These are phyloP conservation scores for Scheffersomyces titani DNA, from an alignment of 1,139 yeast species.

Conservation along the genomic window DNA sequence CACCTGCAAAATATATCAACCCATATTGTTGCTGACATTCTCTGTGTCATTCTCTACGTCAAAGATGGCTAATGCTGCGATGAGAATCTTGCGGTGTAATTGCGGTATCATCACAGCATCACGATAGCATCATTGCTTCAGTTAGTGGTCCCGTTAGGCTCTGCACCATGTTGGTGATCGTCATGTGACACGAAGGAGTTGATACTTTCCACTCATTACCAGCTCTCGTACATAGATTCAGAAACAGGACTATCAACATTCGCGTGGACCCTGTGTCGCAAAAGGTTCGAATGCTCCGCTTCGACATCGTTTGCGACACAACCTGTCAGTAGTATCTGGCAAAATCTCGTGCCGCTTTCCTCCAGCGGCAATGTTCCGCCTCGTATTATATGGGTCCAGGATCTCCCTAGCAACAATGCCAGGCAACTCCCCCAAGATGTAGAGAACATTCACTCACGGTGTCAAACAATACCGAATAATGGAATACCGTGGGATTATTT, in stretches of 20 bases:
- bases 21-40: background rate
- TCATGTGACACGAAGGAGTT: background rate
- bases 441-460: background rate
- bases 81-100: no score
- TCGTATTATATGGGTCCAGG: background rate
- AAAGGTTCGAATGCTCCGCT: background rate
- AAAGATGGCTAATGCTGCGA: background rate
- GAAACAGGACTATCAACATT: background rate
- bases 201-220: background rate
- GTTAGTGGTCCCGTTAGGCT: background rate
- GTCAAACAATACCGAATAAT: background rate
- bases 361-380: background rate
- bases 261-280: background rate
- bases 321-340: background rate
- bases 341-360: background rate
- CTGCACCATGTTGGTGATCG: background rate
- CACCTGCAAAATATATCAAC: background rate
- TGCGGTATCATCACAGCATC: no score
- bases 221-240: background rate
- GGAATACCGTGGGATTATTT: background rate
- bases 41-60: background rate
- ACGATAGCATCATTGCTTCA: no score
- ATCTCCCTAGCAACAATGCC: background rate
- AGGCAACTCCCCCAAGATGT: background rate
- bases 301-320: background rate